Base-by-base conservation (phyloP, 257 asterid species). In the Nicotiana tabacum region DNA sequence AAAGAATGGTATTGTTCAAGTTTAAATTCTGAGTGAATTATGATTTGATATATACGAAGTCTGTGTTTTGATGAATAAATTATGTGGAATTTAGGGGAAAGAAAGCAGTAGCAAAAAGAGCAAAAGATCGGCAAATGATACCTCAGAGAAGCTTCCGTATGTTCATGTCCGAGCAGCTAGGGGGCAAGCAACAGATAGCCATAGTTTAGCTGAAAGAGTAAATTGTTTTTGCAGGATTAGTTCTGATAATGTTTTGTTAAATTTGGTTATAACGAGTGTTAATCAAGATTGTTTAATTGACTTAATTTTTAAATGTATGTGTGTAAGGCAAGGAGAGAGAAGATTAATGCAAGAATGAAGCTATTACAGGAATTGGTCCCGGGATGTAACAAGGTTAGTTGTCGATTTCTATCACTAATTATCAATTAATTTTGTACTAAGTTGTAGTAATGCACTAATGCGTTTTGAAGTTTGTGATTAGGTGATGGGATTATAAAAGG, bases 161-260 rank as follows among this genome's bases (percentile, higher is more conserved):
- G 93, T 94, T 81, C 98, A 96, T 7, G 98, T 96, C 58, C 90
- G 99, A 86, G 98, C 98, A 72, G 96, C 97, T 82, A 96, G 98
- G 2, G 99, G 99, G 82, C 97, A 96, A 90, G 99, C 99, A 67
- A 96, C 99, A 11, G 96, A 93, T 89, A 94, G 98, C 91, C 99
- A 94, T 57, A 96, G 99, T 90, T 91, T 96, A 87, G 99, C 99
- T 80, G 99, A 96, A 84, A 92, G 99, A 84, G 99, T 96, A 90
- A 86, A 72, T 56, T 78, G 48, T 43, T 43, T 43, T 43, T 43
- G 48, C 9, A 43, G 10, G 48, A 43, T 8, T 43, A 43, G 48
- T 43, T 43, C 77, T 84, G 72, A 80, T 81, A 66, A 65, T 74
- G 67, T 13, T 60, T 83, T 77, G 67, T 78, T 86, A 85, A 84